These are phyloP conservation scores for Grosmannia huntii DNA, from an alignment of 2,329 filamentous ascomycete genomes.

Conservation along the genomic window DNA sequence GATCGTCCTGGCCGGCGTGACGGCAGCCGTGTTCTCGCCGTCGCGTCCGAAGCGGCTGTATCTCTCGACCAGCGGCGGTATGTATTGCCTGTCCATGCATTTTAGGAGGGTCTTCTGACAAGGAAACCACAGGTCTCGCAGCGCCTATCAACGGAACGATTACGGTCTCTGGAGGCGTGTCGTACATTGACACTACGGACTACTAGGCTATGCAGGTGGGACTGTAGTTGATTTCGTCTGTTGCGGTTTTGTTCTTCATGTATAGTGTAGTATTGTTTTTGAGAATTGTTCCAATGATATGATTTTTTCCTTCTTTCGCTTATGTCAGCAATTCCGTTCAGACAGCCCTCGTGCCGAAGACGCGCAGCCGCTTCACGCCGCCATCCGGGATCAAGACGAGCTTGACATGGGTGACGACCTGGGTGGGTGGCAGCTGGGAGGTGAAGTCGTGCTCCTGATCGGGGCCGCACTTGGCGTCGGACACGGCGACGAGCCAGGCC, in stretches of 20 bases:
- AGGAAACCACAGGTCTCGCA: conserved; percentile 19
- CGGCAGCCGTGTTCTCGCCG: conserved; percentile 2
- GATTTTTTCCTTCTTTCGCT: background rate
- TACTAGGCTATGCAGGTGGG: background rate
- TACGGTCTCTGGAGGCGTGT: conserved; percentile 21
- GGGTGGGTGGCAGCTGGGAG: conserved; percentile 36
- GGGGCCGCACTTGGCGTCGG: conserved; percentile 55
- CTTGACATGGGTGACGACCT: conserved; percentile 69
- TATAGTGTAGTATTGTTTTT: background rate
- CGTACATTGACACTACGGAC: conserved; percentile 13
- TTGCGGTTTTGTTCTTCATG: background rate
- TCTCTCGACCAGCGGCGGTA: conserved; percentile 3
- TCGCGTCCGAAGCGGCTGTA: background rate
- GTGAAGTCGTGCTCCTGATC: conserved; percentile 60
- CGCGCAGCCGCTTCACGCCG: conserved; percentile 75
- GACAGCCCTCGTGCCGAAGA: conserved; percentile 51
- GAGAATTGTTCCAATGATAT: background rate
- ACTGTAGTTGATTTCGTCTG: background rate
- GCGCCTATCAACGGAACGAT: conserved; percentile 29
- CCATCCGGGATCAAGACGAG: conserved; percentile 88
- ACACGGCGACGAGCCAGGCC: conserved; percentile 54
- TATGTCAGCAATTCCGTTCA: background rate
- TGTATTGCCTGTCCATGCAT: background rate
- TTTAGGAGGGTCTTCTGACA: conserved; percentile 11
- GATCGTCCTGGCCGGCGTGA: background rate